Conservation (phyloP, 73 alveolate genomes). For the Tetrahymena elliotti region DNA sequence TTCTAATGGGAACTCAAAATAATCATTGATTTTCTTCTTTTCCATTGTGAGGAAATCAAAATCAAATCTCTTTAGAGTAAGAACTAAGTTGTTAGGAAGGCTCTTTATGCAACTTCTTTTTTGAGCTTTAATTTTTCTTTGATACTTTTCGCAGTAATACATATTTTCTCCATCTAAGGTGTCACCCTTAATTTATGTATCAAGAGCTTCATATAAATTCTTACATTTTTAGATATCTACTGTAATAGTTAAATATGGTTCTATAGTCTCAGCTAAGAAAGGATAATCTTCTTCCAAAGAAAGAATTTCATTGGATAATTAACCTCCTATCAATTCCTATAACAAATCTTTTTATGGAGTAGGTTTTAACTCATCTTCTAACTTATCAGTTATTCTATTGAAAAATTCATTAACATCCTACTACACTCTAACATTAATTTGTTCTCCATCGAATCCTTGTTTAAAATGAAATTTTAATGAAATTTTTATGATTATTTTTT, state of each 20-base stretch:
- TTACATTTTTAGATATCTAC: constrained; percentile 66
- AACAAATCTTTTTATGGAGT: constrained; percentile 66
- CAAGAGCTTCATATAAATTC: constrained; percentile 62
- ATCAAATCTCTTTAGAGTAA: constrained; percentile 87
- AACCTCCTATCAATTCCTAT: constrained; percentile 68
- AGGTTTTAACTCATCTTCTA: constrained; percentile 71
- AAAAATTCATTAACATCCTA: constrained; percentile 92
- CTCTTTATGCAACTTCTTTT: constrained; percentile 62
- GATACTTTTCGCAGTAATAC: constrained; percentile 51
- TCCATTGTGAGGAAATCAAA: constrained; percentile 87
- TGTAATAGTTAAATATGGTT: constrained; percentile 75
- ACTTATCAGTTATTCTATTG: constrained; percentile 73
- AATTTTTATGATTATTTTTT: neutral
- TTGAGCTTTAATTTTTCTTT: constrained; percentile 57
- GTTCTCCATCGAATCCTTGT: constrained; percentile 67
- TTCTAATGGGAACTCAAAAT: constrained; percentile 81
- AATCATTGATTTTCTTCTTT: constrained; percentile 82
- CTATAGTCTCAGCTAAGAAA: constrained; percentile 73
- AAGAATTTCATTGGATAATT: constrained; percentile 1
- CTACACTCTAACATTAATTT: constrained; percentile 68
- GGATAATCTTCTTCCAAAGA: constrained; percentile 79
- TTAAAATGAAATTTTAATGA: neutral
- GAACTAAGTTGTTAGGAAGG: constrained; percentile 68
- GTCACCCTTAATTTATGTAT: constrained; percentile 66
- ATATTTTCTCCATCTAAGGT: constrained; percentile 61